These are phyloP conservation scores for Lenwebbia sp. DNA, from an alignment of 345 rosid species.

Conservation along the genomic window DNA sequence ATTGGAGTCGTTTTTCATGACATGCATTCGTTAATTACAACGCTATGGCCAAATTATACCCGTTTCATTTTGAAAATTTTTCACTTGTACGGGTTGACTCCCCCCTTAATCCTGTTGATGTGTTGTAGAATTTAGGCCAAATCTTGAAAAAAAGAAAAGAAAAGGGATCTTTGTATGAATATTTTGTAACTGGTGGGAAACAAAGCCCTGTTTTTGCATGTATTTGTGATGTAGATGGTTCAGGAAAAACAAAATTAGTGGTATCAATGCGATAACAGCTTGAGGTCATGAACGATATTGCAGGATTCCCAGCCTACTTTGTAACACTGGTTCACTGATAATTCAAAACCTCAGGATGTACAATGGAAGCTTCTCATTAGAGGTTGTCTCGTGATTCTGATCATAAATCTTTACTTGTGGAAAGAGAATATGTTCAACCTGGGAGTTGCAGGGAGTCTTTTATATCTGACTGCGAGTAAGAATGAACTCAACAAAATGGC, in stretches of 20 bases:
- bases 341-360: neutral
- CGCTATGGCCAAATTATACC: neutral
- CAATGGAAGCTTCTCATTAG: neutral
- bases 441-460: slow-evolving; percentile 43
- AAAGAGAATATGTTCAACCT: slow-evolving; percentile 25
- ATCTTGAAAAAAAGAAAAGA: neutral
- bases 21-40: neutral
- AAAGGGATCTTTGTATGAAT: neutral
- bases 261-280: neutral
- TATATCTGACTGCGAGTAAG: slow-evolving; percentile 38
- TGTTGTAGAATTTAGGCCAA: neutral
- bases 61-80: neutral
- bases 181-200: neutral
- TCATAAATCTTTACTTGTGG: neutral
- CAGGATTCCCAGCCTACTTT: neutral
- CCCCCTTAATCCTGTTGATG: neutral
- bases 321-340: neutral
- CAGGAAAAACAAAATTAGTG: neutral
- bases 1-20: neutral
- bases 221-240: neutral
- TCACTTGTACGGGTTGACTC: neutral
- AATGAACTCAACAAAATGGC: slow-evolving; percentile 44
- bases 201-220: neutral
- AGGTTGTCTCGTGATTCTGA: neutral
- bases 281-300: neutral